These are phyloP conservation scores for Leccinum ochraceum DNA, from an alignment of 768 basidiomycete genomes.

Conservation along the genomic window DNA sequence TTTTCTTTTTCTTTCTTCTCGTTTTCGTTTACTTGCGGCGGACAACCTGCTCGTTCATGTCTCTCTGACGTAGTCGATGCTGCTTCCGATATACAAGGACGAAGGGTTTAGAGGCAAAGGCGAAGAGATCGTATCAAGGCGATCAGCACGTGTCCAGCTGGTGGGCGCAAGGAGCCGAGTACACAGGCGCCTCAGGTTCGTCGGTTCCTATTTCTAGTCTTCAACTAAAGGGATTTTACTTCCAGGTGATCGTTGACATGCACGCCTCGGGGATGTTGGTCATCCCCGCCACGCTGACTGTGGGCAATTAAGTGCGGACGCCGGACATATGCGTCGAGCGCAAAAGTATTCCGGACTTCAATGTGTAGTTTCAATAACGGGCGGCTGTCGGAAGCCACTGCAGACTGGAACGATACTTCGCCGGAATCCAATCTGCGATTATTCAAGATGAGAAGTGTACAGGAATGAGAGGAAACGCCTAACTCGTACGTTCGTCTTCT, in stretches of 20 bases:
- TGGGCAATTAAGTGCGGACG: conserved; percentile 94
- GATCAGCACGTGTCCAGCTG: conserved; percentile 83
- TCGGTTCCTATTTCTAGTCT: background rate
- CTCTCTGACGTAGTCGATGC: conserved; percentile 65
- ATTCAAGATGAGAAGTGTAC: too few relatives aligned
- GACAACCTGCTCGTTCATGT: background rate
- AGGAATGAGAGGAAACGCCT: too few relatives aligned
- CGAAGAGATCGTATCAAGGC: conserved; percentile 72
- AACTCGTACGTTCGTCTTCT: conserved; percentile 49
- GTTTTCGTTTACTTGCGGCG: background rate
- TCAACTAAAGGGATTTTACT: background rate
- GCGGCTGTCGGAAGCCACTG: conserved; percentile 43
- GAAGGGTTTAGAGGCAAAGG: conserved; percentile 40
- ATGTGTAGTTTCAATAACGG: conserved; percentile 92
- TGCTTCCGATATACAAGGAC: conserved; percentile 78
- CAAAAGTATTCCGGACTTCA: conserved; percentile 89
- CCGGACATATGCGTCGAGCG: conserved; percentile 97
- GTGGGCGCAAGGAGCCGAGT: conserved; percentile 70
- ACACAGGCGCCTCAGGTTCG: conserved; percentile 64
- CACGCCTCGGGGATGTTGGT: conserved; percentile 80
- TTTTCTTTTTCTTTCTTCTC: background rate
- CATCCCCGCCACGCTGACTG: conserved; percentile 86
- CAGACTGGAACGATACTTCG: too few relatives aligned
- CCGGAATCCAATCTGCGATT: too few relatives aligned
- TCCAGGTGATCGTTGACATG: conserved; percentile 92